Percentiles rank a stretch among this genome's conserved stretches.
Conservation (phyloP, 192 early-diverging fungal species). For the Gaertneriomyces sp. region DNA sequence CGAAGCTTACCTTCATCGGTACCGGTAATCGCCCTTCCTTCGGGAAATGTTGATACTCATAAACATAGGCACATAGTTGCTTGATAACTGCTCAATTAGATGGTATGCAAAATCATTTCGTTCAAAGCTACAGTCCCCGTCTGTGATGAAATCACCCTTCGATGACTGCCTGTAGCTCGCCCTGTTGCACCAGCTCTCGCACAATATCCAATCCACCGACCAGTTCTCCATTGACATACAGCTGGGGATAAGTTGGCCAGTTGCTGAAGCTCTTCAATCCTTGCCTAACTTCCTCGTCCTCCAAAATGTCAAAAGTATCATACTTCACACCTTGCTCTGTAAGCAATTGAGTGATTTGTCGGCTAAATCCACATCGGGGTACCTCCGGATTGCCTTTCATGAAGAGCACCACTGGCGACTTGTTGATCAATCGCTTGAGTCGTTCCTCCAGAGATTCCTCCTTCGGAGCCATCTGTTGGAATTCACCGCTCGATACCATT, state of each 20-base stretch:
- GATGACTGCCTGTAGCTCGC: slow-evolving; percentile 22
- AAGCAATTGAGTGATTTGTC: slow-evolving; percentile 33
- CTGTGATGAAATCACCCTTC: too few relatives aligned
- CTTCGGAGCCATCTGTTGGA: slow-evolving; percentile 43
- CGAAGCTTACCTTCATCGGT: too few relatives aligned
- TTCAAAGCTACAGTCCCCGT: too few relatives aligned
- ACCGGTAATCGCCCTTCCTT: too few relatives aligned
- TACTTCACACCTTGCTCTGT: slow-evolving; percentile 41
- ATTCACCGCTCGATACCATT: slow-evolving; percentile 52
- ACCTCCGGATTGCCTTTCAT: slow-evolving; percentile 88
- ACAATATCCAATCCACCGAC: slow-evolving; percentile 94
- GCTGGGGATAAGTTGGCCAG: slow-evolving; percentile 59
- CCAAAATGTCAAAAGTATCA: slow-evolving; percentile 51
- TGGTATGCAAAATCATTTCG: too few relatives aligned
- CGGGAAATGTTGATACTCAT: too few relatives aligned
- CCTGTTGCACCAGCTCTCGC: slow-evolving; percentile 73
- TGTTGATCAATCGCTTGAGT: slow-evolving; percentile 19
- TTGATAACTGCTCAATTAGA: too few relatives aligned
- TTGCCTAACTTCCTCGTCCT: slow-evolving; percentile 57
- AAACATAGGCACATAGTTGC: too few relatives aligned
- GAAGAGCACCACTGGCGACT: slow-evolving; percentile 55
- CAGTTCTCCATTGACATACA: slow-evolving; percentile 90
- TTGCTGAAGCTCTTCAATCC: slow-evolving; percentile 48
- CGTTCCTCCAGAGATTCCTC: slow-evolving; percentile 43
- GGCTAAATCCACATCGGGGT: slow-evolving; percentile 90